Conservation (phyloP, 768 basidiomycete species). For the Imleria badia region DNA sequence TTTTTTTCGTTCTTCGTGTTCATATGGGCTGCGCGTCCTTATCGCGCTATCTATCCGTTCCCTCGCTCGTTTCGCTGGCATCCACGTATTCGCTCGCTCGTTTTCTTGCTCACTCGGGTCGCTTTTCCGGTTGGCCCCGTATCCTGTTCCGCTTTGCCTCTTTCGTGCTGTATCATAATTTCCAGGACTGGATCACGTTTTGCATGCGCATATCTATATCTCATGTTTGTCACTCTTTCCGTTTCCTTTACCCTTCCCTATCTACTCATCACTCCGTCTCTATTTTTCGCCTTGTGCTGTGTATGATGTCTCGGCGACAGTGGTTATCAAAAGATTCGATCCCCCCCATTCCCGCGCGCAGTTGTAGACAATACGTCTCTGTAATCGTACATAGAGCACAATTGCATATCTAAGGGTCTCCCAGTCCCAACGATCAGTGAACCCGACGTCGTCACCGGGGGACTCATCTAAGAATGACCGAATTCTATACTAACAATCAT, state of each 20-base stretch:
- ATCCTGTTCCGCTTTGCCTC: not conserved
- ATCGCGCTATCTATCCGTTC: slow-evolving; percentile 19
- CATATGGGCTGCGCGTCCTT: slow-evolving; percentile 16
- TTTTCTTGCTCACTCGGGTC: not conserved
- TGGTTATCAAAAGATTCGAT: not conserved
- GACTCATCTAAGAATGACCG: slow-evolving; percentile 7
- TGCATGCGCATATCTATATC: slow-evolving; percentile 1
- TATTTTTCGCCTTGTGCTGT: not conserved
- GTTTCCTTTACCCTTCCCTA: not conserved
- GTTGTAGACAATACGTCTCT: slow-evolving; percentile 1
- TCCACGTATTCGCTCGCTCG: slow-evolving; percentile 3
- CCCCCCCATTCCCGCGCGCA: not conserved
- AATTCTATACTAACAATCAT: slow-evolving; percentile 20
- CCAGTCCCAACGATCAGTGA: not conserved
- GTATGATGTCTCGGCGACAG: slow-evolving; percentile 9
- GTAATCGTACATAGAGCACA: slow-evolving; percentile 22
- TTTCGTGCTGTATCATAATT: slow-evolving; percentile 8
- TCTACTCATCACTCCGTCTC: slow-evolving; percentile 1
- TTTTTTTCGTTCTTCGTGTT: slow-evolving; percentile 13
- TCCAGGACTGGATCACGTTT: slow-evolving; percentile 11
- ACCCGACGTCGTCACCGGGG: not conserved
- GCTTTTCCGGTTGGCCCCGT: not conserved
- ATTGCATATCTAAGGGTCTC: slow-evolving; percentile 10
- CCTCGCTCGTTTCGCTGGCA: not conserved
- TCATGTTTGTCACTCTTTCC: slow-evolving; percentile 12